Conservation (phyloP, 2,329 filamentous ascomycete genomes). For the Fusarium temperatum region DNA sequence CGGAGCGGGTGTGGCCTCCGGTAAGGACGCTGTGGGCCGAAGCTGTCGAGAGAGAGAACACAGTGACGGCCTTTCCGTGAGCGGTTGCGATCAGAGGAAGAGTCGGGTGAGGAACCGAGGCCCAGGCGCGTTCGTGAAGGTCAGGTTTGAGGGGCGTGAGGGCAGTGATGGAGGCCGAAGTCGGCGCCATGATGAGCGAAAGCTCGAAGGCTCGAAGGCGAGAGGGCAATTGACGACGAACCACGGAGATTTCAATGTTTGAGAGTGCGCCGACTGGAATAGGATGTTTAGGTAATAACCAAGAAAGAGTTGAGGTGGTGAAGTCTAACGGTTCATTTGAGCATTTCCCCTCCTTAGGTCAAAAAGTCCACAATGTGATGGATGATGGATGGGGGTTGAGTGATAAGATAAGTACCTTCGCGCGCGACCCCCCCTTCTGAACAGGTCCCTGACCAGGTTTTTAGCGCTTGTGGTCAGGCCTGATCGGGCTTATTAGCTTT, state of each 20-base stretch:
- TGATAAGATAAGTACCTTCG: slow-evolving; percentile 39
- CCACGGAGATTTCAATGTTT: not conserved
- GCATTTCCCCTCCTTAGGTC: slow-evolving; percentile 25
- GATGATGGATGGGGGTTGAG: not conserved
- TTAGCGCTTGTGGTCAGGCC: too few relatives aligned
- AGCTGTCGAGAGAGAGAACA: slow-evolving; percentile 88
- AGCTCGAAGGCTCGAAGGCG: not conserved
- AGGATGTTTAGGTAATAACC: not conserved
- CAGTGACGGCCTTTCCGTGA: slow-evolving; percentile 84
- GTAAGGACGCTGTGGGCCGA: slow-evolving; percentile 80
- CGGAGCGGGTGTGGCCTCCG: slow-evolving; percentile 89
- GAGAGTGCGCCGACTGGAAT: too few relatives aligned
- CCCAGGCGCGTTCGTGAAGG: slow-evolving; percentile 81
- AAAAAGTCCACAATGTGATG: slow-evolving; percentile 26
- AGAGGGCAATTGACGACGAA: not conserved
- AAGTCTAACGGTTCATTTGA: slow-evolving; percentile 1
- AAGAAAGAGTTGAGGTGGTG: not conserved
- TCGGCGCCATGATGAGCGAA: slow-evolving; percentile 39
- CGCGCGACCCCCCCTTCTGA: too few relatives aligned
- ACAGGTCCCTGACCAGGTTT: too few relatives aligned
- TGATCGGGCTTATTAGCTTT: too few relatives aligned
- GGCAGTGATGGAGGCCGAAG: slow-evolving; percentile 50
- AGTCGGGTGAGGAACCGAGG: slow-evolving; percentile 83
- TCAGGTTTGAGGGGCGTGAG: slow-evolving; percentile 63
- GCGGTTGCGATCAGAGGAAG: slow-evolving; percentile 90